Base-by-base conservation (phyloP, 257 asterid species). In the Agastache rugosa region DNA sequence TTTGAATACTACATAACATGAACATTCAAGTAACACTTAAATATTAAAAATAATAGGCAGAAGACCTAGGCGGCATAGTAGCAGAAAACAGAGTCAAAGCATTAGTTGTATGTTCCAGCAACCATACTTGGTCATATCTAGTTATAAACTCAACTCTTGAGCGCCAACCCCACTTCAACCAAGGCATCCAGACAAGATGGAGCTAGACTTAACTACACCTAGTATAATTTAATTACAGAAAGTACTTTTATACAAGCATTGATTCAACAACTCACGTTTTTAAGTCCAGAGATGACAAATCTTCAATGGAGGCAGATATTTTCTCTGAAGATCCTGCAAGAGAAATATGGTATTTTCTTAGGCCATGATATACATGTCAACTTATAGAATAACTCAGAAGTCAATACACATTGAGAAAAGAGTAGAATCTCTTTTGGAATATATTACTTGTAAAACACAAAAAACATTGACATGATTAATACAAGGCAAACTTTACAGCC, bases 261-360 rank as follows among this genome's bases (percentile, higher is more conserved):
- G 77, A 62, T 81, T 54, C 16, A 62, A 44, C 63, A 53, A 83
- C 90, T 83, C 78, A 85, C 90, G 87, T 76, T 81, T 85, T 94
- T 69, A 89, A 75, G 84, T 87, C 96, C 87, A 91, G 83, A 72
- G 93, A 86, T 66, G 98, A 77, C 74, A 91, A 81, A 29, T 89
- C 96, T 64, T 93, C 97, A 70, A 87, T 67, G 42, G 90, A 77
- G 73, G 87, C 64, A 42, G 81, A 73, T 63, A 80, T 90, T 76
- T 81, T 88, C 85, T 91, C 96, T 8, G 92, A 81, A 79, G 89
- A 78, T 77, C 85, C 98, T 91, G 88, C 85, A 84, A 73, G 77
- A 63, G 47, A 44, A 23, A 27, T 53, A 59, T 22, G 1, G 60
- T 8, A n/a, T 11, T 71, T 47, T 62, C 50, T 79, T 69, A 55